Evolutionary conservation across 106 monocot genomes (phyloP).

Genomic region (Vanilla planifolia): DNA sequence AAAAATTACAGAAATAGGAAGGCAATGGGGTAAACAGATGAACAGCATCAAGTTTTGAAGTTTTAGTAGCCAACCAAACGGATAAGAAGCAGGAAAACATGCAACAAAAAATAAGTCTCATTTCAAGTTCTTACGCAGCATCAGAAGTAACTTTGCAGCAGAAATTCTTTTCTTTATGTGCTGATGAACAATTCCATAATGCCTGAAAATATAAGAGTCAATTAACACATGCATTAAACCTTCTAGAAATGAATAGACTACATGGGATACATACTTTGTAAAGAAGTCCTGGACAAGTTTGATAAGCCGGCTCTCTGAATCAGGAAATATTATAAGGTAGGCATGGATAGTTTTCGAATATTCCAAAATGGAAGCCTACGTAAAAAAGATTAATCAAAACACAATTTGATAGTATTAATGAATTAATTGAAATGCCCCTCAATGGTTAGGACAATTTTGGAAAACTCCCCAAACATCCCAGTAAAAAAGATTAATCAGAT

Average conservation of each 20-base stretch:
- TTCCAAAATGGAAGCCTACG: constrained; percentile 65
- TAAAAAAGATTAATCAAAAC: not conserved
- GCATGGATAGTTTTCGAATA: constrained; percentile 78
- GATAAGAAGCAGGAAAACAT: not conserved
- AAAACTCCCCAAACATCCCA: too few relatives aligned
- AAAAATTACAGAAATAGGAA: too few relatives aligned
- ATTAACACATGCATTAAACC: constrained; percentile 3
- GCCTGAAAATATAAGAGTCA: constrained; percentile 45
- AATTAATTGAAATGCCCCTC: too few relatives aligned
- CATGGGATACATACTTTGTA: constrained; percentile 42
- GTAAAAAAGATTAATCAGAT: too few relatives aligned
- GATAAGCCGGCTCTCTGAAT: constrained; percentile 78
- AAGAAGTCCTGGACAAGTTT: constrained; percentile 79
- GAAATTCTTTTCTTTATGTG: constrained; percentile 45
- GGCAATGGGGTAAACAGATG: too few relatives aligned
- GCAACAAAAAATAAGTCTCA: constrained; percentile 2
- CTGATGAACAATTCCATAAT: constrained; percentile 47
- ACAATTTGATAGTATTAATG: constrained; percentile 3
- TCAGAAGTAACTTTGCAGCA: constrained; percentile 49
- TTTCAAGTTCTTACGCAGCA: constrained; percentile 59
- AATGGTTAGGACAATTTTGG: too few relatives aligned
- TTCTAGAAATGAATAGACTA: not conserved
- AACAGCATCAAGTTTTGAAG: not conserved
- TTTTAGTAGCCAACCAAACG: not conserved
- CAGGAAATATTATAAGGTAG: constrained; percentile 95